Conservation (phyloP, 2,329 filamentous ascomycete species). For the Fusarium sp. region DNA sequence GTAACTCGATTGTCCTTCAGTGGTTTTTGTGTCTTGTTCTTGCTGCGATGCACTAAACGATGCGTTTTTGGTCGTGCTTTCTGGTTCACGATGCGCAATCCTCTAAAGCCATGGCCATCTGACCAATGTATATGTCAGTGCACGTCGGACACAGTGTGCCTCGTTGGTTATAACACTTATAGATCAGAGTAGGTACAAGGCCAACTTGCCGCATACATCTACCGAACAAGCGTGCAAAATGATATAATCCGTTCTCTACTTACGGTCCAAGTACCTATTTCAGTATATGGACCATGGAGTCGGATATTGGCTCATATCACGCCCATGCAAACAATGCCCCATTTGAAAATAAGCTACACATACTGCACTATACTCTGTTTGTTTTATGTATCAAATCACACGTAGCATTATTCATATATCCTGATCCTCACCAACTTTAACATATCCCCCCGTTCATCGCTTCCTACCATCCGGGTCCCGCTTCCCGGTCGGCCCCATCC, state of each 20-base stretch:
- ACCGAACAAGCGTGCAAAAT: conserved; percentile 17
- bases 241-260: neutral
- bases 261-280: neutral
- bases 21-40: conserved; percentile 2
- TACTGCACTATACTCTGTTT: neutral
- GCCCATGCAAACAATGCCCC: neutral
- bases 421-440: conserved; percentile 13
- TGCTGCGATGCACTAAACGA: neutral
- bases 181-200: neutral
- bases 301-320: neutral
- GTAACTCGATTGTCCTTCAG: conserved; percentile 3
- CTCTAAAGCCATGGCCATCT: neutral
- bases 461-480: conserved; percentile 31
- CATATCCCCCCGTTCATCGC: conserved; percentile 11
- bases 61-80: neutral
- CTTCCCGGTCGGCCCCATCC: conserved; percentile 40
- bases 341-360: neutral
- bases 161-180: conserved; percentile 2
- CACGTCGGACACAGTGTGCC: neutral
- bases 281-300: neutral
- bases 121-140: conserved; percentile 1
- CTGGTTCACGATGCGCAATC: neutral
- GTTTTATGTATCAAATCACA: neutral
- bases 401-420: neutral
- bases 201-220: conserved; percentile 19